Evolutionary conservation across 2,329 filamentous ascomycete species (phyloP).

Genomic region (Scedosporium boydii): DNA sequence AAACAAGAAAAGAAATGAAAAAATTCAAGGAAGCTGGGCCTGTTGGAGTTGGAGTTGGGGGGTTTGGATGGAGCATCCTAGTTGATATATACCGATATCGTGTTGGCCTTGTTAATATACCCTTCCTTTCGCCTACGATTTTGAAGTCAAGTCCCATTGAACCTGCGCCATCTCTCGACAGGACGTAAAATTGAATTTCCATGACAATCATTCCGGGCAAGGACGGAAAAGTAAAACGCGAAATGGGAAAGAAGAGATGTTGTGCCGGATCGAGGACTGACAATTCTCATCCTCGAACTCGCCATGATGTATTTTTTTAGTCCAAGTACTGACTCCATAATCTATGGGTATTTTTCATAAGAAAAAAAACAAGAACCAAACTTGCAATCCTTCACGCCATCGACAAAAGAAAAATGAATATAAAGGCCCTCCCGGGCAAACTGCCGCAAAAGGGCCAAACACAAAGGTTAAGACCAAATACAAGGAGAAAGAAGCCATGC

Average conservation of each 20-base stretch:
- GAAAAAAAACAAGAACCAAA: background rate
- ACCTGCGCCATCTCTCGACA: background rate
- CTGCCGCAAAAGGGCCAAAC: background rate
- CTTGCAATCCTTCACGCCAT: background rate
- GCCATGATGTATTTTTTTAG: background rate
- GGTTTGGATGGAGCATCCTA: background rate
- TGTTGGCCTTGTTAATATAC: background rate
- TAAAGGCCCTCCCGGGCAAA: background rate
- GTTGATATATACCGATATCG: background rate
- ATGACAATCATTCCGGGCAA: no score
- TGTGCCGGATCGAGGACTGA: background rate
- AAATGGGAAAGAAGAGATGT: background rate
- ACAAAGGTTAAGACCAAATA: no score
- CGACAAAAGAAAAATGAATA: constrained; percentile 9
- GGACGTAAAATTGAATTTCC: no score
- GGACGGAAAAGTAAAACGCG: background rate
- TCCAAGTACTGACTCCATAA: constrained; percentile 2
- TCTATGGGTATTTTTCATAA: background rate
- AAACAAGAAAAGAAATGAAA: background rate
- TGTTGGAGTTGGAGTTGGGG: background rate
- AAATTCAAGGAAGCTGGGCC: background rate
- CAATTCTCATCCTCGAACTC: background rate
- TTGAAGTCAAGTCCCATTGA: background rate
- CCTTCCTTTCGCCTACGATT: background rate
- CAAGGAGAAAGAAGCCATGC: no score